These are phyloP conservation scores for Acidomyces sp. DNA, from an alignment of 495 filamentous ascomycete species.

Conservation along the genomic window DNA sequence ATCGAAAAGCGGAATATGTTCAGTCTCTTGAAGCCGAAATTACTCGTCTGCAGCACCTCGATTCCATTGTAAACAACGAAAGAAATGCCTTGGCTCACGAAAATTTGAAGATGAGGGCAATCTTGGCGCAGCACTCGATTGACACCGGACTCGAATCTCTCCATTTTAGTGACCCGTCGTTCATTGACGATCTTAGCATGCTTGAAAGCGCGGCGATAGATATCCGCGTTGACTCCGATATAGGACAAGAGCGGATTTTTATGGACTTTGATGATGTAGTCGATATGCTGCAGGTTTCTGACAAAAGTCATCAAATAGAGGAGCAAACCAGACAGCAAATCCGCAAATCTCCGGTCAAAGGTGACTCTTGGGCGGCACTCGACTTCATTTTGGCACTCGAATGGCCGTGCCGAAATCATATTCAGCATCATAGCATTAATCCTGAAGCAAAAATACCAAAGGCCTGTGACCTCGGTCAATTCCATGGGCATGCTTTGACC, in stretches of 20 bases:
- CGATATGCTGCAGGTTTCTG: conserved; percentile 1
- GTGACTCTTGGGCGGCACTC: conserved; percentile 12
- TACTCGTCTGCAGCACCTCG: conserved; percentile 19
- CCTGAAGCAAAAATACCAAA: conserved; percentile 1
- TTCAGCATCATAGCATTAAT: conserved; percentile 5
- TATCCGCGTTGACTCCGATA: conserved; percentile 2
- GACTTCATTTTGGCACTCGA: conserved; percentile 18
- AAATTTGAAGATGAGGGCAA: conserved; percentile 5
- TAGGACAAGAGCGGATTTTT: conserved; percentile 9
- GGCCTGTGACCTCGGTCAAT: neutral
- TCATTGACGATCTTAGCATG: neutral
- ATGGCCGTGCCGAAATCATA: conserved; percentile 12
- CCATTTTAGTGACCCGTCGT: neutral
- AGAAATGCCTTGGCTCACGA: conserved; percentile 11
- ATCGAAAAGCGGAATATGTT: conserved; percentile 14
- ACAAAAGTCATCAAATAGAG: too few species aligned
- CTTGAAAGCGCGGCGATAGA: conserved; percentile 4
- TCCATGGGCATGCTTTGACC: conserved; percentile 11
- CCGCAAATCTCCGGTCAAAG: conserved; percentile 4
- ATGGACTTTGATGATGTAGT: conserved; percentile 6
- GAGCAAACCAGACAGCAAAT: too few species aligned
- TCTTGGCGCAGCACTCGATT: conserved; percentile 9
- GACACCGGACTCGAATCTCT: conserved; percentile 3
- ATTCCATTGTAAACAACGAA: conserved; percentile 22
- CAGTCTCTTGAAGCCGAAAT: conserved; percentile 14